Evolutionary conservation across 768 basidiomycete species (phyloP).

Genomic region (Porphyrellus cyaneotinctus): DNA sequence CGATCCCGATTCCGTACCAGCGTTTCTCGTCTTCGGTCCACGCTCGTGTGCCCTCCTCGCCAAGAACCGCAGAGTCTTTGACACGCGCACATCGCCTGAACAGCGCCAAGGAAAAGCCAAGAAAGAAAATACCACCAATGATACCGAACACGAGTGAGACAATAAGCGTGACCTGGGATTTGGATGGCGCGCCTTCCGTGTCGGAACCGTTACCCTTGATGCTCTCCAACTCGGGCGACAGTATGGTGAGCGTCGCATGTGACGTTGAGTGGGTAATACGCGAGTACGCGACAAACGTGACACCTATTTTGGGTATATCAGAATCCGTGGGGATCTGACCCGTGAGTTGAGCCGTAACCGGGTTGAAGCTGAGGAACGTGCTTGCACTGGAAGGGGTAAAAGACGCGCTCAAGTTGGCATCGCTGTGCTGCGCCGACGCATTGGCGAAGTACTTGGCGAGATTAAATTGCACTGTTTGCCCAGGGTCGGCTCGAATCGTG

Average conservation of each 20-base stretch:
- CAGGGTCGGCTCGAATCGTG: constrained; percentile 50
- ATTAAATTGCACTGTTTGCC: constrained; percentile 48
- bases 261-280: constrained; percentile 65
- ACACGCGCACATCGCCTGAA: constrained; percentile 55
- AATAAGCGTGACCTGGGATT: constrained; percentile 50
- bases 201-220: constrained; percentile 32
- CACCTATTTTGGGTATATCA: constrained; percentile 37
- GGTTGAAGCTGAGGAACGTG: constrained; percentile 53
- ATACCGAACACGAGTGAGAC: constrained; percentile 59
- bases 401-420: constrained; percentile 51
- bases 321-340: constrained; percentile 55
- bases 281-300: constrained; percentile 69
- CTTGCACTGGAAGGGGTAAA: constrained; percentile 49
- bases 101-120: constrained; percentile 52
- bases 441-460: constrained; percentile 57
- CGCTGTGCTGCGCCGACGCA: constrained; percentile 34
- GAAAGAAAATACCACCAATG: constrained; percentile 52
- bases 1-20: constrained; percentile 59
- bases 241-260: constrained; percentile 54
- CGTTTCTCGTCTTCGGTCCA: constrained; percentile 63
- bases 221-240: constrained; percentile 37
- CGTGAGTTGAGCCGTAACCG: constrained; percentile 39
- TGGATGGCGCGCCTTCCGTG: constrained; percentile 42
- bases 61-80: constrained; percentile 56
- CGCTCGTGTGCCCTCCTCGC: constrained; percentile 53